Evolutionary conservation across 208 protist species (phyloP).

Genomic region (Trypanosoma grayi): DNA sequence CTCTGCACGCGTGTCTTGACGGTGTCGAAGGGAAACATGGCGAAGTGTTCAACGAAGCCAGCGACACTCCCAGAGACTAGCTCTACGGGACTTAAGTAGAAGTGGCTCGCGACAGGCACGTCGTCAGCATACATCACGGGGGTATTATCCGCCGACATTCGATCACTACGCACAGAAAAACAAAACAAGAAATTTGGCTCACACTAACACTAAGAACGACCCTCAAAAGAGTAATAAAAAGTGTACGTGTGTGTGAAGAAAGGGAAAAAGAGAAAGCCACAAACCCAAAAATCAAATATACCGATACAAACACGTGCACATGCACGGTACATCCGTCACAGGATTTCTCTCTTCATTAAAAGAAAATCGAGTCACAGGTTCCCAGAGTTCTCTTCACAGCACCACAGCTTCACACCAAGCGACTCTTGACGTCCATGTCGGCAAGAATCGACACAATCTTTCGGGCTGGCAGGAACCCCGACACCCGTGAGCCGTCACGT

Average conservation of each 20-base stretch:
- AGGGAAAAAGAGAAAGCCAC: slow-evolving; percentile 28
- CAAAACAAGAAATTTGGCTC: too few species aligned
- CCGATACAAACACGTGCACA: too few species aligned
- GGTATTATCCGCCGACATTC: slow-evolving; percentile 9
- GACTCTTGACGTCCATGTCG: slow-evolving; percentile 65
- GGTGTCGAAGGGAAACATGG: slow-evolving; percentile 94
- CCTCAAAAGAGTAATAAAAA: slow-evolving; percentile 14
- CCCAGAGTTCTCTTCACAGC: too few species aligned
- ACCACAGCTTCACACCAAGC: background rate
- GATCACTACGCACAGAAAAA: background rate
- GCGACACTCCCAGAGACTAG: slow-evolving; percentile 78
- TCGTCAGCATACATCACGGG: background rate
- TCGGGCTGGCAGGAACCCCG: slow-evolving; percentile 69
- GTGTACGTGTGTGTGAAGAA: too few species aligned
- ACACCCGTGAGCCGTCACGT: slow-evolving; percentile 71
- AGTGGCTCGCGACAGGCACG: background rate
- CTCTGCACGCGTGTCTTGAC: slow-evolving; percentile 91
- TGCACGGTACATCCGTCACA: too few species aligned
- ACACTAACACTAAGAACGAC: too few species aligned
- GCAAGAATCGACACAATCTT: slow-evolving; percentile 66
- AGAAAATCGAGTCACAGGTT: too few species aligned
- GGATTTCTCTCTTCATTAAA: background rate
- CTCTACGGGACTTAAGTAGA: slow-evolving; percentile 49
- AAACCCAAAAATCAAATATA: too few species aligned
- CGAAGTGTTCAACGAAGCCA: slow-evolving; percentile 90